These are phyloP conservation scores for Trichothecium roseum DNA, from an alignment of 2,329 filamentous ascomycete genomes.

Conservation along the genomic window DNA sequence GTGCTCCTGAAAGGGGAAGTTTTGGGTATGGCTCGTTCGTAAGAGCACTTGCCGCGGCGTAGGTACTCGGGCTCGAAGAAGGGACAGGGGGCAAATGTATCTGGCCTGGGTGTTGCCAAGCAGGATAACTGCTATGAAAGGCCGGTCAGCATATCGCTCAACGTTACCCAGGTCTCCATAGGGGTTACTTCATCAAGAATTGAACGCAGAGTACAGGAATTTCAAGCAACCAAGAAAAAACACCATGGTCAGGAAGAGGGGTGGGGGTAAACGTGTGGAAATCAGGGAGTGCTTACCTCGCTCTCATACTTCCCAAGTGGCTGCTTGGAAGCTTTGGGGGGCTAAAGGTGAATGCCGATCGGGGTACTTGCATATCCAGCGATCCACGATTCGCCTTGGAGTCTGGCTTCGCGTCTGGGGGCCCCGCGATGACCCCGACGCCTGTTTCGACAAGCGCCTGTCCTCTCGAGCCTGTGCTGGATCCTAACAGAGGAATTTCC, in stretches of 20 bases:
- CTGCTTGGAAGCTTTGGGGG: constrained; percentile 44
- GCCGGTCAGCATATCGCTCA: constrained; percentile 14
- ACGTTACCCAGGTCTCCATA: no score
- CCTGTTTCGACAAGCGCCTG: constrained; percentile 61
- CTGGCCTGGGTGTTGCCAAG: constrained; percentile 39
- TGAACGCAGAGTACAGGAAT: constrained; percentile 21
- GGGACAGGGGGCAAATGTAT: constrained; percentile 38
- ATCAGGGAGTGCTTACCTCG: constrained; percentile 34
- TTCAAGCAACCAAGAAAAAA: no score
- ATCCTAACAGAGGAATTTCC: constrained; percentile 76
- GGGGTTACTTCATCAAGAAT: no score
- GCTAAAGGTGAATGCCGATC: constrained; percentile 48
- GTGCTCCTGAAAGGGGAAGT: constrained; percentile 36
- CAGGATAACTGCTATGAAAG: constrained; percentile 41
- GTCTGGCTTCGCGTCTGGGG: constrained; percentile 34
- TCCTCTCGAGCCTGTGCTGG: constrained; percentile 65
- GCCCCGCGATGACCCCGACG: constrained; percentile 48
- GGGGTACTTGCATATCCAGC: constrained; percentile 44
- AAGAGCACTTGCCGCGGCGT: constrained; percentile 33
- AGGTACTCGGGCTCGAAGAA: constrained; percentile 31
- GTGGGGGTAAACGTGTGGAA: no score
- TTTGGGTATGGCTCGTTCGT: constrained; percentile 41
- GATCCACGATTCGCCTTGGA: not conserved
- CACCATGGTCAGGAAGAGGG: no score
- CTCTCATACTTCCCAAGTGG: constrained; percentile 42